Evolutionary conservation across 345 rosid genomes (phyloP).

Genomic region (Linum lewisii): DNA sequence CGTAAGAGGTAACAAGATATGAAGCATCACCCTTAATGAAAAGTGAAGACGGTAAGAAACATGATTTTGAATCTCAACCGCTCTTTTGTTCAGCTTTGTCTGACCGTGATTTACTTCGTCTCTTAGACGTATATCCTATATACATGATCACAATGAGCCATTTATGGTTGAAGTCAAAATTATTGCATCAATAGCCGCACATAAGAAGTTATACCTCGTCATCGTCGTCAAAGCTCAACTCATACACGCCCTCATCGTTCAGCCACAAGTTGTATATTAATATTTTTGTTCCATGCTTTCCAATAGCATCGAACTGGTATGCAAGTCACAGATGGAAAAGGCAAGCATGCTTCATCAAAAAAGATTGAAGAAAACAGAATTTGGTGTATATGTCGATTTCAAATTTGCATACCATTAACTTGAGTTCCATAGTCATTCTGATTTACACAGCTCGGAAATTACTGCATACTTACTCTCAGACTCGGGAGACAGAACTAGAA

Average conservation of each 20-base stretch:
- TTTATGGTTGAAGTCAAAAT: slow-evolving; percentile 7
- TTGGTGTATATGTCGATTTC: no score
- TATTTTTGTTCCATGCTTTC: slow-evolving; percentile 76
- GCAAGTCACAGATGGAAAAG: slow-evolving; percentile 14
- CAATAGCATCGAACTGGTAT: slow-evolving; percentile 76
- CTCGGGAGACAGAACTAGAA: neutral
- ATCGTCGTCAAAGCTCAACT: slow-evolving; percentile 86
- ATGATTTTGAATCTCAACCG: slow-evolving; percentile 46
- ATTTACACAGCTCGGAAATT: neutral
- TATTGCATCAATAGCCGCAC: neutral
- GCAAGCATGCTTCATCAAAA: neutral
- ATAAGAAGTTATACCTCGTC: slow-evolving; percentile 47
- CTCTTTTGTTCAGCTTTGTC: slow-evolving; percentile 24
- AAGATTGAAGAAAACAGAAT: no score
- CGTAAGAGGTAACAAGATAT: slow-evolving; percentile 3
- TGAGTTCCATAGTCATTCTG: neutral
- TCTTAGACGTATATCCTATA: slow-evolving; percentile 67
- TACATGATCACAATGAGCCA: slow-evolving; percentile 14
- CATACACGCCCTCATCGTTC: slow-evolving; percentile 90
- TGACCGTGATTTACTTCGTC: slow-evolving; percentile 46
- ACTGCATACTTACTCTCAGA: neutral
- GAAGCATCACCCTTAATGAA: slow-evolving; percentile 61
- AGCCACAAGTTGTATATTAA: slow-evolving; percentile 88
- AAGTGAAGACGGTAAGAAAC: slow-evolving; percentile 57
- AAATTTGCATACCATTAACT: neutral